Evolutionary conservation across 345 rosid species (phyloP), one percentile per base, ranked within the genome.

Genomic region (Xanthoceras sorbifolium): DNA sequence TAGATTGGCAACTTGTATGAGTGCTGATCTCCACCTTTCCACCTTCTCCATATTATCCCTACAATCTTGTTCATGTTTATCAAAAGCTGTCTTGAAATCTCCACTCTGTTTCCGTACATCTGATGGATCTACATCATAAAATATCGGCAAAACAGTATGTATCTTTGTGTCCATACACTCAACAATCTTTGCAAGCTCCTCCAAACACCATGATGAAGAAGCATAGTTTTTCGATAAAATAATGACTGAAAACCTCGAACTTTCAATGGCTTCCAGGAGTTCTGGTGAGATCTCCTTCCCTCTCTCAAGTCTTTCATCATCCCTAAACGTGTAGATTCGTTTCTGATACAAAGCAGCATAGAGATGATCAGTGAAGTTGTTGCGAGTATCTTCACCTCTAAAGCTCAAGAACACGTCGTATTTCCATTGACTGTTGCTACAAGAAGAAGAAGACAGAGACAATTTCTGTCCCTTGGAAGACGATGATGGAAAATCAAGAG

Each of bases 341-440:
- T 5, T 70, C 17, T 50, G 8, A 3, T 3, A 8, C 28, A 77
- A 71, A 9, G 75, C 75, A n/a, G 60, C 52, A 1, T 60, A 63
- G 4, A 77, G 80, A 77, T 77, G 80, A 29, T 60, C 65, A 0
- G 57, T 69, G 69, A 77, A 46, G 50, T 0, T 46, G 15, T 46
- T 3, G 15, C 50, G 50, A 46, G 50, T 46, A 14, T 46, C 50
- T 46, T 14, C 17, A 46, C 50, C 50, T 46, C 50, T 46, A 3
- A 46, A 46, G 11, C 50, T 46, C 50, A 46, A 46, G 15, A 46
- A 46, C n/a, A n/a, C n/a, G n/a, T n/a, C n/a, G n/a, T n/a, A n/a
- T n/a, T n/a, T n/a, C n/a, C n/a, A n/a, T n/a, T n/a, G n/a, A n/a
- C n/a, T n/a, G n/a, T n/a, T n/a, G n/a, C n/a, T n/a, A n/a, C n/a